Conservation (phyloP, 169 alveolate species). For the Eimeria brunetti region DNA sequence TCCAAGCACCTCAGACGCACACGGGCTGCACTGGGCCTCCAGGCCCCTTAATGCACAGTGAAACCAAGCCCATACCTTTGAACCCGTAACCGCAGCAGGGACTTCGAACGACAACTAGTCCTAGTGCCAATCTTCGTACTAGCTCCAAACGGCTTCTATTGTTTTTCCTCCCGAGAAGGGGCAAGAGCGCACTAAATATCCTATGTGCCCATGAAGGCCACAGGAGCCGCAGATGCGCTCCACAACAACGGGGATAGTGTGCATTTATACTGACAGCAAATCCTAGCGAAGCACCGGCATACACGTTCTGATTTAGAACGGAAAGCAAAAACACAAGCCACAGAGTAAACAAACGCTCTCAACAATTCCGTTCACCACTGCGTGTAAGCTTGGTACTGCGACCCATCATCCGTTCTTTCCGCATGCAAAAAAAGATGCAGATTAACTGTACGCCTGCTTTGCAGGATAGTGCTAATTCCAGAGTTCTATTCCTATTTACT, state of each 20-base stretch:
- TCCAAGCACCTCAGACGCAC: slow-evolving; percentile 26
- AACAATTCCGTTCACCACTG: not conserved
- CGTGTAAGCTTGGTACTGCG: not conserved
- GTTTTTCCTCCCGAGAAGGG: not conserved
- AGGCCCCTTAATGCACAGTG: not conserved
- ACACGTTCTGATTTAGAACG: not conserved
- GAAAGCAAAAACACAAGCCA: not conserved
- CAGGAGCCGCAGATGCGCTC: not conserved
- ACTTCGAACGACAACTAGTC: not conserved
- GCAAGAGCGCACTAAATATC: not conserved
- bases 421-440: not conserved
- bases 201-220: not conserved
- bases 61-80: not conserved
- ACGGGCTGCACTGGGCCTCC: slow-evolving; percentile 31
- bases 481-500: too few relatives aligned
- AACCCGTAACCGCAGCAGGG: not conserved
- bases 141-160: not conserved
- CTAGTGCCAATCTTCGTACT: not conserved
- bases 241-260: too few relatives aligned
- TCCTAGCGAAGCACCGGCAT: not conserved
- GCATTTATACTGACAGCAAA: not conserved
- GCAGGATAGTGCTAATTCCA: not conserved
- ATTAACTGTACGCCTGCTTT: not conserved
- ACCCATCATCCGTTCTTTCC: not conserved
- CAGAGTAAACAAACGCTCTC: not conserved